Base-by-base conservation (phyloP, 2,329 filamentous ascomycete species). In the Arachnopeziza araneosa region DNA sequence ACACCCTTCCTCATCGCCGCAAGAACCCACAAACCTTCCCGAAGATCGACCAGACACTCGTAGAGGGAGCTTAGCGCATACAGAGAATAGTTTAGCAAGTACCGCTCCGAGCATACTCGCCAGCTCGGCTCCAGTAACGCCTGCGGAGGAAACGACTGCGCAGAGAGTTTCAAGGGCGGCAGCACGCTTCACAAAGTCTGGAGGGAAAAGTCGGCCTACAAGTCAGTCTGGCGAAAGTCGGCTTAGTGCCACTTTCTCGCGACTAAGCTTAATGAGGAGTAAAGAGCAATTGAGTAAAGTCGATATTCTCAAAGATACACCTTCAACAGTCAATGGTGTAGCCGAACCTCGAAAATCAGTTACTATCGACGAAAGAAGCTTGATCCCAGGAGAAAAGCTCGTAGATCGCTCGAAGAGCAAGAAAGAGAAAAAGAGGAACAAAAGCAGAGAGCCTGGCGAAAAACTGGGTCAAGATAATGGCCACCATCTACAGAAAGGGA, bases 181-280 rank as follows among this genome's bases (percentile, higher is more conserved):
- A 17, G 80, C 81, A 5, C 79, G 78, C 53, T 84, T 86, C 64
- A 73, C 79, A 23, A 71, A 76, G 72, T 66, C 75, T 57, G 66
- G 75, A 65, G 74, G 72, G 54, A 78, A 79, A 65, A 85, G 83
- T 64, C 79, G 84, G 14, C 81, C 84, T 4, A 75, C 74, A 21
- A 87, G 84, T 66, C 83, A 86, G 65, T 79, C 77, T 1, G 82
- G 83, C 26, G 84, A 87, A 64, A 78, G 77, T 19, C 78, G 84
- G 3, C 79, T 85, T 59, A 85, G 81, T 67, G 74, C 80, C 21
- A 82, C 80, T 2, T 83, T 87, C 70, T 80, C 78, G 19, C 79
- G 81, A 12, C 54, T 72, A 14, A 68, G 59, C 59, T 53, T 68
- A 55, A 69, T 68, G 62, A 58, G 65, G 22, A 72, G 70, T 50